These are phyloP conservation scores for Starmerella ratchasimensis DNA, from an alignment of 805 yeast species.

Conservation along the genomic window DNA sequence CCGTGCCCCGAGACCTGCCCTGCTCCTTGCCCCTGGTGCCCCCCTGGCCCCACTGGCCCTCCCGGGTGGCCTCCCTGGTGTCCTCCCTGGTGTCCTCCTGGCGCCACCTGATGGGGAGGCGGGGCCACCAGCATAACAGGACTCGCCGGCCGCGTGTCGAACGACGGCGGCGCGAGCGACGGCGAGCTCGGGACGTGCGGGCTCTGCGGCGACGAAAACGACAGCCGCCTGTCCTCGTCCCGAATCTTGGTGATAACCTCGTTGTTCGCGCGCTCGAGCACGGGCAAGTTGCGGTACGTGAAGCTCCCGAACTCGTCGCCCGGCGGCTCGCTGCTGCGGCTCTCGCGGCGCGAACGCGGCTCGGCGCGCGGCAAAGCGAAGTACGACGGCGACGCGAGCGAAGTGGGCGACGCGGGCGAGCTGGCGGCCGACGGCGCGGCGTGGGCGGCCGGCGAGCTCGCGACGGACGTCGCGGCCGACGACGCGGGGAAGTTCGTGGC, in stretches of 20 bases:
- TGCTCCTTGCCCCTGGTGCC: too few relatives aligned
- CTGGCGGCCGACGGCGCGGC: neutral
- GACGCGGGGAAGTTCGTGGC: neutral
- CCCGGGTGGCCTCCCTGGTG: too few relatives aligned
- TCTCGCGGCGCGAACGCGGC: constrained; percentile 7
- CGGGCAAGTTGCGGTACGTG: constrained; percentile 75
- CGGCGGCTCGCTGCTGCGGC: constrained; percentile 11
- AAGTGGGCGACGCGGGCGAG: neutral
- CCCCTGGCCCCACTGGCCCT: too few relatives aligned
- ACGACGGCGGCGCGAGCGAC: neutral
- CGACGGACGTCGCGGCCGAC: neutral
- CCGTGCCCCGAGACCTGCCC: too few relatives aligned
- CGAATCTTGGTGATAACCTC: constrained; percentile 81
- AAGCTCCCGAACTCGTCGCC: constrained; percentile 68
- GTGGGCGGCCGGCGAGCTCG: neutral
- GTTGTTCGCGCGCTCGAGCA: constrained; percentile 84
- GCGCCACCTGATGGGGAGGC: too few relatives aligned
- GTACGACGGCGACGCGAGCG: neutral
- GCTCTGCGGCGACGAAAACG: constrained; percentile 29
- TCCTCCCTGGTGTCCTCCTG: too few relatives aligned
- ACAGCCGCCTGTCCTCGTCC: constrained; percentile 40
- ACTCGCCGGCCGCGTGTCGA: constrained; percentile 1
- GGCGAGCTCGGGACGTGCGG: constrained; percentile 24
- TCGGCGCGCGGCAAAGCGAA: neutral
- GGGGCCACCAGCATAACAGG: constrained; percentile 7